Evolutionary conservation across 2,329 filamentous ascomycete species (phyloP), one percentile per base, ranked within the genome.

Genomic region (Verticillium zaregamsianum): DNA sequence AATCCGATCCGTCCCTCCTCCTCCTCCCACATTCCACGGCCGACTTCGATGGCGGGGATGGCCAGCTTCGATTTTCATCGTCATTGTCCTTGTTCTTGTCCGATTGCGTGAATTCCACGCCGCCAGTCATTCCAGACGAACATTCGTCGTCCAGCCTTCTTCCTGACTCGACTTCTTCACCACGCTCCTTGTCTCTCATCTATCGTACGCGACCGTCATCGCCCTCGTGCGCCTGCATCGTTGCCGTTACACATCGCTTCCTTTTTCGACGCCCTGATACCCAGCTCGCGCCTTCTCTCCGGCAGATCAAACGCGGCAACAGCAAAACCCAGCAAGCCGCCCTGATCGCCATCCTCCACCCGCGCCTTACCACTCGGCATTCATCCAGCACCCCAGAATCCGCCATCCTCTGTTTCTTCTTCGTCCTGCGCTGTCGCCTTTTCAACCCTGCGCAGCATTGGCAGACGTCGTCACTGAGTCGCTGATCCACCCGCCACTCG

Each of bases 31-130:
- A 40, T 39, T 45, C 56, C 33, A 39, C 37, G 17, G 56, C 20
- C 15, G n/a, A 20, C 55, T 23, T 23, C 31, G 32, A 57, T 57
- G 32, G 55, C 55, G 33, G 32, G 32, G 31, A 35, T 35, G 55
- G 23, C 55, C 33, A 17, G 28, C 23, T 57, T 57, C 17, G 31
- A 25, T 32, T 23, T 25, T 15, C 9, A 14, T 58, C 37, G 25
- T 31, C 37, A 15, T 33, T 15, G 8, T 40, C 2, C 33, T 28
- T 5, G 37, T 40, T 40, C 17, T 15, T n/a, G 37, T n/a, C 5
- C 37, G 14, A 17, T 58, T 45, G 37, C 57, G 57, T 58, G 57
- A 45, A 58, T 49, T 45, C 57, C 57, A 58, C 57, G 37, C 57
- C 25, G 57, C 37, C 57, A 23, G 37, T 58, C 57, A 58, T 58